Evolutionary conservation across 768 basidiomycete species (phyloP), one percentile per base, ranked within the genome.

Genomic region (Suillus luteus): DNA sequence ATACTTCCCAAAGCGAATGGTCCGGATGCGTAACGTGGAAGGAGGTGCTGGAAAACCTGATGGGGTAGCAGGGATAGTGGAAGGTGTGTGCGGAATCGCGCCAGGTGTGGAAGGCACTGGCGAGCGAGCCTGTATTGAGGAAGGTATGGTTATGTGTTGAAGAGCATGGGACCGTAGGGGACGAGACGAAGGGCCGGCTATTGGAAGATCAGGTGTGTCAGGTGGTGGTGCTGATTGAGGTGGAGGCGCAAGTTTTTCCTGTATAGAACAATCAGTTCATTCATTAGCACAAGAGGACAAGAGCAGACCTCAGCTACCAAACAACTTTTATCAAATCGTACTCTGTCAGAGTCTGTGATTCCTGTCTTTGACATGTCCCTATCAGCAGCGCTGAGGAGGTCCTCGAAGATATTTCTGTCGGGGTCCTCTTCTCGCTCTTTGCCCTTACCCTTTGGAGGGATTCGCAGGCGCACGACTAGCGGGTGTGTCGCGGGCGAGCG

Each of bases 1-100:
- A 73, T 82, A 96, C 62, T 86, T 82, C 33, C 96, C 96, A 69
- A 98, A 96, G 35, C 95, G 88, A 66, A 98, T 95, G 62, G 85
- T 87, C 62, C 87, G 90, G 81, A 96, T 97, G 67, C 89, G 88
- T 52, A 90, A 83, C 35, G 76, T 77, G 38, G 75, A 72, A 1
- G 72, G 68, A 61, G 70, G 66, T 3, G 61, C 62, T n/a, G 74
- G 74, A 12, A 72, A 74, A 64, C 66, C 71, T 9, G 51, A 38
- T 9, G 76, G 76, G 3, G 73, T 72, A 65, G 70, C 70, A 8
- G 78, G 61, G 76, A 75, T 61, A 63, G 70, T 66, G 72, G 73
- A 67, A 71, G 77, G 67, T 76, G 82, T 75, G 14, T 68, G 65
- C 17, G 76, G 71, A 35, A 73, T 31, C 55, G 72, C 48, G 57